phyloP scores from a whole-genome alignment of 2,329 filamentous ascomycete genomes.

The Colletotrichum kahawae region DNA sequence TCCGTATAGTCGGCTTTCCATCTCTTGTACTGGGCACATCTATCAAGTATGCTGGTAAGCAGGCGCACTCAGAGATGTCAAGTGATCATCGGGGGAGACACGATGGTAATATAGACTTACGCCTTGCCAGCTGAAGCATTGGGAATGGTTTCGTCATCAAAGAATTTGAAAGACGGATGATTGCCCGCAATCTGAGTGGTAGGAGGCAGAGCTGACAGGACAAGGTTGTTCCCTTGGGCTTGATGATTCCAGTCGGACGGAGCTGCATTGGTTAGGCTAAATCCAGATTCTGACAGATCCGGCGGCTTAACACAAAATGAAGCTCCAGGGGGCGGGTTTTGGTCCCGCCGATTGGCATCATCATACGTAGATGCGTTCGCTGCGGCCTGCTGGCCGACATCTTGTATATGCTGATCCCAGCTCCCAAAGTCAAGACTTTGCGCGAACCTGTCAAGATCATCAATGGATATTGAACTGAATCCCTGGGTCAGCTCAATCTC shows the following conservation, averaged over 20 bases:
- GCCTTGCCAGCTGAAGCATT: background rate
- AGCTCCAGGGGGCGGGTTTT: no score
- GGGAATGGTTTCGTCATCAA: background rate
- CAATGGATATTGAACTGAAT: background rate
- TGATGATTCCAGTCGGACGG: no score
- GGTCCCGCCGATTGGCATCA: no score
- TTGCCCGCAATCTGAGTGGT: background rate
- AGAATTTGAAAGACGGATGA: background rate
- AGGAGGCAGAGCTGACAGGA: no score
- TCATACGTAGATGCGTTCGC: no score
- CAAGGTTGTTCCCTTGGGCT: no score
- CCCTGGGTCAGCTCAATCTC: background rate
- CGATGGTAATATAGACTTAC: background rate
- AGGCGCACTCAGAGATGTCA: background rate
- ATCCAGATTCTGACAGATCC: no score
- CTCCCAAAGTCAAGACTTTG: background rate
- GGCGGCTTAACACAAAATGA: no score
- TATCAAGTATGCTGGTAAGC: background rate
- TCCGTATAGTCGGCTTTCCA: background rate
- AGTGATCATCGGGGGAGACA: no score
- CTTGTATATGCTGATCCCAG: background rate
- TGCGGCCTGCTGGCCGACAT: no score
- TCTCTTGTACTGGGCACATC: background rate
- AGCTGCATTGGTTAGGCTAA: no score
- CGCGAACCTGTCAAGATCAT: conserved; percentile 1